Evolutionary conservation across 345 rosid species (phyloP), one percentile per base, ranked within the genome.

Genomic region (Eucalyptus erythrocorys): DNA sequence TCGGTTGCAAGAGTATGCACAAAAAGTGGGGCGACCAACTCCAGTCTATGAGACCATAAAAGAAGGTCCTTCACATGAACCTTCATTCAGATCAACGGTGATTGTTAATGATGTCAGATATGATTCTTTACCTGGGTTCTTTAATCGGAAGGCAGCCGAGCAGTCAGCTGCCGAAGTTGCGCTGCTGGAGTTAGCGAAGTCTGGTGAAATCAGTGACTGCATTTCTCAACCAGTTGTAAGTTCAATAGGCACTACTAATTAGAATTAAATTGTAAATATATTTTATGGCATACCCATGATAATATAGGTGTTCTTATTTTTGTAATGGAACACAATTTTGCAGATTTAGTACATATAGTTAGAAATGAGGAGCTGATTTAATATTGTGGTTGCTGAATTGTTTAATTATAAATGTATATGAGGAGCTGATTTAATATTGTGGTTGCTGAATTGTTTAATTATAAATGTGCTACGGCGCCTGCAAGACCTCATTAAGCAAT

Each of bases 151-250:
- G 93, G 98, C 99, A 87, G 98, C 99, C 1, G 99, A 98, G 92
- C 99, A 98, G 57, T 97, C 99, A 17, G 99, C 99, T 90, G 99
- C 99, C 1, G 99, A 96, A 93, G 97, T 96, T 87, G 98, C 99
- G 88, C 96, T 98, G 47, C 16, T 71, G 87, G 97, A 94, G 91
- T 88, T 97, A 86, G 91, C 96, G 5, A 98, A 95, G 88, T 89
- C 94, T 59, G 94, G 95, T 86, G 94, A 93, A 89, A 91, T 93
- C 76, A 88, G 90, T 76, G 89, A 93, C 82, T 87, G 92, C 93
- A 94, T 94, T 87, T 93, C 98, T 64, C 95, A 88, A 51, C 98
- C 99, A 87, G 91, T 97, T 84, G 99, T 98, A 94, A 95, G 98
- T 91, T 89, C 48, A 32, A 48, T 76, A 32, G 27, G 37, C 48